These are phyloP conservation scores for Lachancea fermentati DNA, from an alignment of 805 yeast genomes.

Conservation along the genomic window DNA sequence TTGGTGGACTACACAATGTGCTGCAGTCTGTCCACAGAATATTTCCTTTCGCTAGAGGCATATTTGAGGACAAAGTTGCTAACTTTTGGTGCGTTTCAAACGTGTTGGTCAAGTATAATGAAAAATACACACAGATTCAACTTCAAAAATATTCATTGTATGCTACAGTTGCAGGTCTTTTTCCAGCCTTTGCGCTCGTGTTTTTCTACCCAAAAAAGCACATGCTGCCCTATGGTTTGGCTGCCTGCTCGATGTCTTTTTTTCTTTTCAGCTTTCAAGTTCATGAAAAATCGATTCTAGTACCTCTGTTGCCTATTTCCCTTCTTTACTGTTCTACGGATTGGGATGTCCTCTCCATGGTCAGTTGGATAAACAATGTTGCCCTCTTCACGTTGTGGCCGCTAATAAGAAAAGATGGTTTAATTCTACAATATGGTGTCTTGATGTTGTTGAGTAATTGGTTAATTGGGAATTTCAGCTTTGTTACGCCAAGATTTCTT, in stretches of 20 bases:
- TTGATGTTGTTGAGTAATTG: conserved; percentile 65
- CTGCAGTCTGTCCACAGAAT: conserved; percentile 61
- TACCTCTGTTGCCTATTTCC: conserved; percentile 83
- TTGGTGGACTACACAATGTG: conserved; percentile 35
- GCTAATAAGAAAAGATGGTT: conserved; percentile 66
- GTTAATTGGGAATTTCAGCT: conserved; percentile 63
- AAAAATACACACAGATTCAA: conserved; percentile 46
- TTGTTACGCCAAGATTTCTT: conserved; percentile 41
- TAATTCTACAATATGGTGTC: conserved; percentile 65
- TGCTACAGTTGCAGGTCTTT: conserved; percentile 46
- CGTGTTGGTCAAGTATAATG: conserved; percentile 63
- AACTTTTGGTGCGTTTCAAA: conserved; percentile 97
- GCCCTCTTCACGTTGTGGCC: conserved; percentile 89
- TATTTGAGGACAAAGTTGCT: conserved; percentile 96
- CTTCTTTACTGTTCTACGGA: conserved; percentile 51
- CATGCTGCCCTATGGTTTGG: conserved; percentile 64
- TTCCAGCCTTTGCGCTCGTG: conserved; percentile 50
- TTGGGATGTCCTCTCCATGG: conserved; percentile 59
- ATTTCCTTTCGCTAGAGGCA: conserved; percentile 89
- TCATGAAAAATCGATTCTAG: conserved; percentile 85
- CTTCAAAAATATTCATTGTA: conserved; percentile 54
- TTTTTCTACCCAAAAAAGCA: conserved; percentile 48
- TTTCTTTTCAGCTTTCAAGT: conserved; percentile 91
- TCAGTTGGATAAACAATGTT: conserved; percentile 82
- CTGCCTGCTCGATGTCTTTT: conserved; percentile 82